Conservation (phyloP, 176 grass and related monocot genomes). For the Puya raimondii region DNA sequence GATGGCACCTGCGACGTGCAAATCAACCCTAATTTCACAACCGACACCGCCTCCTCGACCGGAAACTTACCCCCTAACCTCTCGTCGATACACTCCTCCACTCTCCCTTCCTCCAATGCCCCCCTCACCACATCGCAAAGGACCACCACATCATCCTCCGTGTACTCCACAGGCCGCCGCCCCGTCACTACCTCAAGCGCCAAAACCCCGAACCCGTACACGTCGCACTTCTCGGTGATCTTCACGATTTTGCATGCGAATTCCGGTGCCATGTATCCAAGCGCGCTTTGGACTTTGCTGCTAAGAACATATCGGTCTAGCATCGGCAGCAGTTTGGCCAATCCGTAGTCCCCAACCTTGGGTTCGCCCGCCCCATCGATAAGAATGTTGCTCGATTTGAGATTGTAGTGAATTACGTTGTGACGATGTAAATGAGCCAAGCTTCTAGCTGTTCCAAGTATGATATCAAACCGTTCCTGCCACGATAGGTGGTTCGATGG, state of each 20-base stretch:
- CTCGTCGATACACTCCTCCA: constrained; percentile 58
- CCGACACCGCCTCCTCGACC: constrained; percentile 58
- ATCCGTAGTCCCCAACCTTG: constrained; percentile 67
- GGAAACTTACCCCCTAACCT: constrained; percentile 52
- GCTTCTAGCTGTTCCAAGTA: constrained; percentile 68
- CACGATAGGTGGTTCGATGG: constrained; percentile 53
- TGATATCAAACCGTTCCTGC: constrained; percentile 88
- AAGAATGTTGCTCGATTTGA: constrained; percentile 88
- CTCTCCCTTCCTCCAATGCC: constrained; percentile 62
- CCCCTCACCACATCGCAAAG: constrained; percentile 64
- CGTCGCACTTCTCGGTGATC: constrained; percentile 87
- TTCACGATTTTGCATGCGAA: constrained; percentile 86
- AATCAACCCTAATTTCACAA: constrained; percentile 77
- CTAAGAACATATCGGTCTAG: constrained; percentile 87
- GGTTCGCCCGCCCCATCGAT: constrained; percentile 64
- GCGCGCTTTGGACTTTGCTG: constrained; percentile 91
- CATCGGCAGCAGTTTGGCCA: constrained; percentile 81
- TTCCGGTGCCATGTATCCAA: constrained; percentile 95
- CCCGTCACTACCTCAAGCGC: constrained; percentile 62
- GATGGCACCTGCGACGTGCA: constrained; percentile 90
- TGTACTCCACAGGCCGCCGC: constrained; percentile 68
- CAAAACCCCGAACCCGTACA: constrained; percentile 81
- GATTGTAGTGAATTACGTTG: constrained; percentile 76
- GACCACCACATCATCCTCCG: constrained; percentile 92
- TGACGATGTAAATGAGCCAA: constrained; percentile 69